A percentile compares a stretch with the other conserved stretches of the same genome.
Conservation (phyloP, 345 rosid species). For the Erodium maritimum region DNA sequence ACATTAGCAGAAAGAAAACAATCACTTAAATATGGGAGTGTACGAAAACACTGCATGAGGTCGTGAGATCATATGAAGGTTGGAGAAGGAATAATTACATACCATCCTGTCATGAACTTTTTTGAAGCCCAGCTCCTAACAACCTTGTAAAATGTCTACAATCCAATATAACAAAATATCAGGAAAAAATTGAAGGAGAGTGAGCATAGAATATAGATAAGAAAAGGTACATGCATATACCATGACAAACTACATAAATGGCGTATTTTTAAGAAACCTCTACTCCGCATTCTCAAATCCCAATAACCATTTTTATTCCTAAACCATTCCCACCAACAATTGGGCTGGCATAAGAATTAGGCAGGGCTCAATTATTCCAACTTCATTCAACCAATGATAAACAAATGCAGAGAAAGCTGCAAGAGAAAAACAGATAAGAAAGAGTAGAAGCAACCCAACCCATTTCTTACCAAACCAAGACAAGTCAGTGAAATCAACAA, state of each 20-base stretch:
- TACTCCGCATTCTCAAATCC: too few relatives aligned
- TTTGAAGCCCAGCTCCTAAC: too few relatives aligned
- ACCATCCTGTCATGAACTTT: conserved; percentile 99
- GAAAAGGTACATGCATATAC: too few relatives aligned
- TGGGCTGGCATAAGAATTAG: neutral
- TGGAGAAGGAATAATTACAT: conserved; percentile 3
- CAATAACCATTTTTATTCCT: neutral
- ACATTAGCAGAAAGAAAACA: neutral
- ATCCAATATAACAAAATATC: neutral
- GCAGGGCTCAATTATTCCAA: neutral
- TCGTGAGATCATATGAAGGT: neutral
- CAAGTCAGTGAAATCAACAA: neutral
- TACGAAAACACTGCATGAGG: neutral
- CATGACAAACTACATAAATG: neutral
- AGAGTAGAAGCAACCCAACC: neutral
- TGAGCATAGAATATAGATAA: neutral
- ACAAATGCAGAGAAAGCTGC: too few relatives aligned
- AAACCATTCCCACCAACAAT: neutral
- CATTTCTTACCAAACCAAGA: neutral
- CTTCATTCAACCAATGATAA: neutral
- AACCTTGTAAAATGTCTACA: conserved; percentile 82
- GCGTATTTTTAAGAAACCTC: too few relatives aligned
- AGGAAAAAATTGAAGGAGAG: conserved; percentile 3
- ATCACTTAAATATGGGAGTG: neutral
- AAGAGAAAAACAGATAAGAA: too few relatives aligned